Conservation (phyloP, 2,329 filamentous ascomycete species). For the Diaporthe citri region DNA sequence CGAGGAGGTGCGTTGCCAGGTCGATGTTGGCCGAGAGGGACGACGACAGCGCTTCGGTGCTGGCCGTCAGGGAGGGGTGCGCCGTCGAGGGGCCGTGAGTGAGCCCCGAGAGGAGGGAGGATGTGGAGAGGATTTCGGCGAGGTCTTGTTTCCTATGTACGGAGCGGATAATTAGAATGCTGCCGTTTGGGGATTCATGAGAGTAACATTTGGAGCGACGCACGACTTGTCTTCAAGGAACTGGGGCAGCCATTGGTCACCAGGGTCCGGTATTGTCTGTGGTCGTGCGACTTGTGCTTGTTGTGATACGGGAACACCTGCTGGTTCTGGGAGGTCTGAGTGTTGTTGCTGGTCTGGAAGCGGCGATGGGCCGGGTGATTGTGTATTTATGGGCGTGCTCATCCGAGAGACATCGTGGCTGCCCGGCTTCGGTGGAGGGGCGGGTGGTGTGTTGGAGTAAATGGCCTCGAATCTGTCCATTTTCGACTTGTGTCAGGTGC, state of each 20-base stretch:
- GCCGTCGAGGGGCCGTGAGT: slow-evolving; percentile 74
- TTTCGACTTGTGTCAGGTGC: neutral
- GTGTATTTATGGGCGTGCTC: slow-evolving; percentile 69
- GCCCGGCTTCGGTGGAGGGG: slow-evolving; percentile 78
- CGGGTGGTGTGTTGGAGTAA: slow-evolving; percentile 70
- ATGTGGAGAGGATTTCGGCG: slow-evolving; percentile 73
- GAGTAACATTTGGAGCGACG: slow-evolving; percentile 48
- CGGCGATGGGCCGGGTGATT: slow-evolving; percentile 58
- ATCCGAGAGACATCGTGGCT: slow-evolving; percentile 77
- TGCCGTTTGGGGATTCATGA: neutral
- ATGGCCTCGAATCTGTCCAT: slow-evolving; percentile 46
- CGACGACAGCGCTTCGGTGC: slow-evolving; percentile 73
- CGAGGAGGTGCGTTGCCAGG: slow-evolving; percentile 73
- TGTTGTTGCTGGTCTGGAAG: slow-evolving; percentile 49
- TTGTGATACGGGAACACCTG: slow-evolving; percentile 43
- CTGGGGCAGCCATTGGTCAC: slow-evolving; percentile 83
- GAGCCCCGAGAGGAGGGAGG: slow-evolving; percentile 79
- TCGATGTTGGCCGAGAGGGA: slow-evolving; percentile 79
- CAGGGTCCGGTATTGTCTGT: slow-evolving; percentile 65
- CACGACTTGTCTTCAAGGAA: slow-evolving; percentile 86
- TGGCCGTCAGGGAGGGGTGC: slow-evolving; percentile 78
- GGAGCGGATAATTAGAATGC: neutral
- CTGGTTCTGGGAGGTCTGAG: slow-evolving; percentile 44
- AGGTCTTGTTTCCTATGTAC: slow-evolving; percentile 80
- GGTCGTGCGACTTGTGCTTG: slow-evolving; percentile 47